Evolutionary conservation across 768 basidiomycete genomes (phyloP), one percentile per base, ranked within the genome.

Genomic region (Calocera cornea): DNA sequence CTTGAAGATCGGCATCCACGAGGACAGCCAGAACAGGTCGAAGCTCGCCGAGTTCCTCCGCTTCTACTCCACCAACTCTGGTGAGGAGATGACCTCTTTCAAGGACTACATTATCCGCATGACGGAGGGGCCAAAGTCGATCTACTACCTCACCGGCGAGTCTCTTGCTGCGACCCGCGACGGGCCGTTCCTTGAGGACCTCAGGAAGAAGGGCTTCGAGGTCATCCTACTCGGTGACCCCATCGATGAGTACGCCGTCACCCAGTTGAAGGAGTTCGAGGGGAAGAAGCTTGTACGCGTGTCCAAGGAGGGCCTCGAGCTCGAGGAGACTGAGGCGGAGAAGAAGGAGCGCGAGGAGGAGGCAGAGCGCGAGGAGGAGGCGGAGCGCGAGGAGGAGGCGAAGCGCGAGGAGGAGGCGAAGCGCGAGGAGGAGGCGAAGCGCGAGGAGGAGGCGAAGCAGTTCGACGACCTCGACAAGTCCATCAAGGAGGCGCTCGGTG

Each of bases 21-120:
- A 99, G 79, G 95, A 99, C 74, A 87, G 95, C 40, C 92, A 95
- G 82, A 97, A 99, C 85, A 92, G 95, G 72, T 88, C 88, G 86
- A 98, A 98, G 83, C 92, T 99, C 72, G 95, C 95, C 64, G 95
- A 98, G 80, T 98, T 92, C 88, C 83, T 99, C 73, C 90, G 95
- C 77, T 99, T 97, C 90, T 87, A 85, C 86, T 92, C 95, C 38
- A 99, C 95, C 76, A 98, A 93, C 83, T 83, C 92, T 1, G 74
- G 79, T 40, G 95, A 99, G 72, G 95, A 98, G 82, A 82, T 83
- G 78, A 89, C 87, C 67, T 95, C 94, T 33, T 86, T 99, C 75
- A 97, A 97, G 80, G 92, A 99, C 82, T 99, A 98, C 83, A 95
- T 97, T 77, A 97, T 93, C 66, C 95, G 95, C 73, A 97, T 97